A percentile compares a stretch with the other conserved stretches of the same genome.
phyloP scores from a whole-genome alignment of 257 asterid genomes.

The Scutellaria baicalensis region DNA sequence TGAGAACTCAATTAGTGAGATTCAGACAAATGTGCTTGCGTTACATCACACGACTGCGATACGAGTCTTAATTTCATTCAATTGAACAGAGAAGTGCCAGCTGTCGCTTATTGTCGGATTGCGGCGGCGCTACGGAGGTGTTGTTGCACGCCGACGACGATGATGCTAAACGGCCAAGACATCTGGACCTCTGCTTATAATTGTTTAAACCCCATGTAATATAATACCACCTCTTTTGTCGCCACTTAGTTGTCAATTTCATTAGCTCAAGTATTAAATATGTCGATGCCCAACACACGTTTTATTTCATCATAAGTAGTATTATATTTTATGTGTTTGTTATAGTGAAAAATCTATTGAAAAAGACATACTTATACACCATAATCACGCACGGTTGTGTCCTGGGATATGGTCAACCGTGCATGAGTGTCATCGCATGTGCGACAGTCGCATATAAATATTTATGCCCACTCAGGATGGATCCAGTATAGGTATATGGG shows the following conservation, averaged over 20 bases:
- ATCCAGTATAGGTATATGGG: no score
- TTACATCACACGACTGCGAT: background rate
- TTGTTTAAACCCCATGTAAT: background rate
- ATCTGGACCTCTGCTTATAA: background rate
- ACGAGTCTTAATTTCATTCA: background rate
- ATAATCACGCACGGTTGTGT: no score
- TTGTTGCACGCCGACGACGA: background rate
- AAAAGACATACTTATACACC: no score
- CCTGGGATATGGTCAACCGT: no score
- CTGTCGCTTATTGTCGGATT: constrained; percentile 1
- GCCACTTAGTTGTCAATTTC: background rate
- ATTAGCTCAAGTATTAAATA: no score
- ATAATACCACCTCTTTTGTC: background rate
- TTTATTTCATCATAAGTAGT: no score
- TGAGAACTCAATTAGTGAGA: background rate
- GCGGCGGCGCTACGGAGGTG: background rate
- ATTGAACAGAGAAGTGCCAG: background rate
- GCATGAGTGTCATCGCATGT: no score
- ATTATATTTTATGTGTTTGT: no score
- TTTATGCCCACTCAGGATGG: no score
- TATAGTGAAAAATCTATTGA: no score
- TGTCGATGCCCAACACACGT: no score
- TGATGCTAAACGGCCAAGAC: background rate
- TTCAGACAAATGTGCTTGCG: background rate
- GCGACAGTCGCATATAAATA: no score